Base-by-base conservation (phyloP, 495 filamentous ascomycete genomes). In the Emericellopsis terricola region DNA sequence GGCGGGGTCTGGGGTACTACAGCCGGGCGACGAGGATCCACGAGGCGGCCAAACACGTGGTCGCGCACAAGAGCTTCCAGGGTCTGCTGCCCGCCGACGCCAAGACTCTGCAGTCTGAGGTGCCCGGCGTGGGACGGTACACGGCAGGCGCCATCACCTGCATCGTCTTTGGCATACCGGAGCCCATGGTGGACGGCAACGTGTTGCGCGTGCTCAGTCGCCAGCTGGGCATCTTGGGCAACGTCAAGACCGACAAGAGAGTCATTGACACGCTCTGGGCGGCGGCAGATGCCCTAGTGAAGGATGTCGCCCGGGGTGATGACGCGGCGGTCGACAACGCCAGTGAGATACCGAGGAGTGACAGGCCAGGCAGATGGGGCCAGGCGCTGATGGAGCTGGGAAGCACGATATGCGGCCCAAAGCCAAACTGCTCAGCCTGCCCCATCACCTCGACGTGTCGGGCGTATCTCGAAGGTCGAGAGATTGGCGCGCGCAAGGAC, bases 361-460 rank as follows among this genome's bases (percentile, higher is more conserved):
- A 60, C 17, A 33, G 49, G 23, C 57, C 60, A 0, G 60, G 60
- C 9, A 31, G 38, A 31, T 62, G 59, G 60, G 60, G 60, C 8
- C 60, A 64, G 30, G 60, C 54, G 28, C 28, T 64, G 10, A 64
- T 64, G 60, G 60, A 64, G 38, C 41, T 64, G 16, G 60, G 60
- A 8, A 61, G 57, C 33, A 64, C 60, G 3, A 36, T 64, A 1
- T 64, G 60, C 29, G 52, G 49, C n/a, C 58, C 61, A 5, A 60
- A 56, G 36, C 61, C 61, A 5, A 51, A 53, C 14, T 65, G 61
- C 34, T 35, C 40, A 6, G 29, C 10, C 15, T 65, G 61, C 39
- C 59, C 61, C 0, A 42, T 65, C 16, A 55, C 41, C 2, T 42
- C 34, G 10, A 65, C 46, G 5, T 65, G 61, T 35, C 49, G 56